Evolutionary conservation across 2,329 filamentous ascomycete species (phyloP).

Genomic region (Plenodomus biglobosus): DNA sequence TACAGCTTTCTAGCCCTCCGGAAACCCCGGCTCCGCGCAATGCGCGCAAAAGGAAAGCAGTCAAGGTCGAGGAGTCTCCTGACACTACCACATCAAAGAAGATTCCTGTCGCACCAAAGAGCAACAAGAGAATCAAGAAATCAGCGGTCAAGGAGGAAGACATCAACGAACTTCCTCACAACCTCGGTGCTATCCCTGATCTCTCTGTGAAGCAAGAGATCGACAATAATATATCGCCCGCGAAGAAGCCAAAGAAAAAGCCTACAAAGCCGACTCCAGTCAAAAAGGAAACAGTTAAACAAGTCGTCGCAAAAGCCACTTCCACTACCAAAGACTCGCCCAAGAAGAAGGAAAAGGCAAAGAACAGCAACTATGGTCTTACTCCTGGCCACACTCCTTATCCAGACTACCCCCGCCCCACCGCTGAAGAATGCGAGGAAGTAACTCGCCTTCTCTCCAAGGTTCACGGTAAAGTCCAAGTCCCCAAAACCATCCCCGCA

Average conservation of each 20-base stretch:
- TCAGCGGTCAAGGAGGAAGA: constrained; percentile 44
- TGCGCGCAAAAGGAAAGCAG: constrained; percentile 28
- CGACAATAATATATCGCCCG: constrained; percentile 6
- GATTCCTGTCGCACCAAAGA: constrained; percentile 19
- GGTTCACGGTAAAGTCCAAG: constrained; percentile 65
- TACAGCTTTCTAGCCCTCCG: constrained; percentile 50
- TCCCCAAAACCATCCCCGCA: constrained; percentile 67
- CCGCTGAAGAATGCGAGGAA: constrained; percentile 66
- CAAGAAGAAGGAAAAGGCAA: constrained; percentile 40
- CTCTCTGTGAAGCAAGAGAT: constrained; percentile 11
- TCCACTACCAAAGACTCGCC: constrained; percentile 32
- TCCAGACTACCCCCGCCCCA: constrained; percentile 66
- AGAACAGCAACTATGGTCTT: constrained; percentile 49
- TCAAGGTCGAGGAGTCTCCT: constrained; percentile 22
- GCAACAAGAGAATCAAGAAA: constrained; percentile 43
- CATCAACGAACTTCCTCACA: constrained; percentile 58
- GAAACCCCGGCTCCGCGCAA: constrained; percentile 41
- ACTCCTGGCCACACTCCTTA: constrained; percentile 63
- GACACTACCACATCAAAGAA: constrained; percentile 4
- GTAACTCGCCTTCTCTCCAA: constrained; percentile 66
- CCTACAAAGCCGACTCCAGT: constrained; percentile 13
- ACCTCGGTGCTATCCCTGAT: constrained; percentile 48
- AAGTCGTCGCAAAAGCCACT: constrained; percentile 29
- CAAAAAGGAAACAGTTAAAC: constrained; percentile 25
- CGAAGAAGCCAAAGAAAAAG: constrained; percentile 26